Base-by-base conservation (phyloP, 441 rosid species). In the Omphalea diandra region DNA sequence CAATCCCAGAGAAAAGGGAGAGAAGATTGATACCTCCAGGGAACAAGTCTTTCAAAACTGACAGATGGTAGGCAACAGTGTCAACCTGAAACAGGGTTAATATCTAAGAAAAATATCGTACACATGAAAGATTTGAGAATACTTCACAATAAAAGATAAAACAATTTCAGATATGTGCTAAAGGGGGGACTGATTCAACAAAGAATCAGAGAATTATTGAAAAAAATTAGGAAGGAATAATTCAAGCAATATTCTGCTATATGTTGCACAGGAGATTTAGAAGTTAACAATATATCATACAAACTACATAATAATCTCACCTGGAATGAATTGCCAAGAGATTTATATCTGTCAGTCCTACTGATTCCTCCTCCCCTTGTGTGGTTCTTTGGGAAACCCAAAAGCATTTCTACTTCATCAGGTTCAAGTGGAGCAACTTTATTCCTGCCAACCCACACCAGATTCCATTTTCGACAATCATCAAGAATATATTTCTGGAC, bases 301-400 rank as follows among this genome's bases (percentile, higher is more conserved):
- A 40, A 24, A 59, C 10, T 24, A 54, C 54, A 4, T 9, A 38
- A 9, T 9, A 14, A 52, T n/a, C 71, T 33, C 49, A 85, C 97
- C 93, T 94, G 97, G 73, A 94, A 94, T 27, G 98, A 92, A 77
- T 92, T 94, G 50, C 97, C 99, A 0, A 94, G 93, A 0, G 99
- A 88, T 73, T 84, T 94, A 67, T 83, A 85, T 63, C 99, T 79
- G 4, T 89, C 93, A 0, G 94, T 89, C 77, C 93, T 83, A 53
- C 90, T 87, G 6, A 85, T 79, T 29, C 98, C 97, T 32, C 98
- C 97, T 40, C 99, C 96, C 67, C 98, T 84, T 0, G 98, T 94
- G 80, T 94, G 99, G 67, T 90, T 92, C 71, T 27, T 92, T 0
- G 99, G 99, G 71, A 92, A 94, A 0, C 97, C 99, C 41, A 94